Evolutionary conservation across 2,329 filamentous ascomycete species (phyloP), one percentile per base, ranked within the genome.

Genomic region (Trichothecium sympodiale): DNA sequence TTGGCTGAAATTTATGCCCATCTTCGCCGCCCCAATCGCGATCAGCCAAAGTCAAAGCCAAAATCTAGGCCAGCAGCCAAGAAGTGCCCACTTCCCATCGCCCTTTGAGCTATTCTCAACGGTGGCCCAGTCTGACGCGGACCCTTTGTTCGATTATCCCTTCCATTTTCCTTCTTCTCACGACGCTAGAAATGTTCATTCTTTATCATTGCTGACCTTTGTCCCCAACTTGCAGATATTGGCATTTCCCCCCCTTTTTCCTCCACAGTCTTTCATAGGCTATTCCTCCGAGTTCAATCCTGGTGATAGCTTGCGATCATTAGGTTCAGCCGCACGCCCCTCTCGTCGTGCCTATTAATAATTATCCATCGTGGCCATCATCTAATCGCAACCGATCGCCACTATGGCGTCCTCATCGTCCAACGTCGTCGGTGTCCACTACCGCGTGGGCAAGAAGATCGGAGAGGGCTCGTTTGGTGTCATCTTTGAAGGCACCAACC

Each of bases 391-490:
- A 25, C 33, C 25, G 39, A 39, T 40, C 43, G 42, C 48, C 57
- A 57, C 53, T 57, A 91, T 91, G 85, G 78, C 85, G 40, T 88
- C 84, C 45, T 86, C 83, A 41, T 91, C 85, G 44, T 94, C 87
- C 43, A 96, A 96, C 64, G 91, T 98, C 49, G 91, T 96, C 54
- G 91, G 91, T 57, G 91, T 98, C 48, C 91, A 98, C 67, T 98
- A 98, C 64, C 77, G 91, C 47, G 91, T 98, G 47, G 91, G 91
- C 52, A 96, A 96, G 77, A 98, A 98, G 71, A 96, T 98, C 51
- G 91, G 91, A 60, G 91, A 96, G 75, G 89, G 89, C 46, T 94
- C 87, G 28, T 96, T 96, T 55, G 89, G 89, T 69, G 91, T 96
- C 51, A 95, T 96, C 57, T 96, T 96, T 55, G 91, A 96, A 64